phyloP scores from a whole-genome alignment of 2,329 filamentous ascomycete genomes.

The Fusarium tjaetaba region DNA sequence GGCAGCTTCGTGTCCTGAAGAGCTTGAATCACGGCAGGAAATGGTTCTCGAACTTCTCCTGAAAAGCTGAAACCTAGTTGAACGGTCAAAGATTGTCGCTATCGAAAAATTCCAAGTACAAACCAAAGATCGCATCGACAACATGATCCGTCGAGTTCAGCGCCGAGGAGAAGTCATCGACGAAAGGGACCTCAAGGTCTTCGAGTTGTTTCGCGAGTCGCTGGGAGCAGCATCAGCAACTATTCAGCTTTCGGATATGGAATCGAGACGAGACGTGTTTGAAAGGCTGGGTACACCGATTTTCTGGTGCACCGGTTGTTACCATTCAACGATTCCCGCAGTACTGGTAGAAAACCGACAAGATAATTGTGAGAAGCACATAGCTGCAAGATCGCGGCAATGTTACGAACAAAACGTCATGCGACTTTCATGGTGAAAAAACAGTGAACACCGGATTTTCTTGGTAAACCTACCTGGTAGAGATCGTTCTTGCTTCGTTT shows the following conservation, averaged over 20 bases:
- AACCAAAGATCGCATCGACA: conserved; percentile 92
- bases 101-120: conserved; percentile 35
- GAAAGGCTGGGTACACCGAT: conserved; percentile 4
- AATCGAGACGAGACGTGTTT: conserved; percentile 7
- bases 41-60: conserved; percentile 92
- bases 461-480: conserved; percentile 74
- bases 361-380: conserved; percentile 33
- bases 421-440: conserved; percentile 16
- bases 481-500: conserved; percentile 91
- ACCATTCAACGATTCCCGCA: conserved; percentile 17
- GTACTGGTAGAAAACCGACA: conserved; percentile 28
- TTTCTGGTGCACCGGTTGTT: conserved; percentile 8
- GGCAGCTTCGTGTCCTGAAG: conserved; percentile 78
- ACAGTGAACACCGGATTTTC: conserved; percentile 25
- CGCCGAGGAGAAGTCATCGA: conserved; percentile 77
- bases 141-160: conserved; percentile 79
- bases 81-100: conserved; percentile 19
- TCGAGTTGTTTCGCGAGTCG: conserved; percentile 86
- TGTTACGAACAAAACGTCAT: not conserved
- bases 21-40: conserved; percentile 80
- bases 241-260: conserved; percentile 7
- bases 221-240: conserved; percentile 57
- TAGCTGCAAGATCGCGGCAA: conserved; percentile 19
- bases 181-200: conserved; percentile 84
- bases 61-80: conserved; percentile 87